A percentile compares a stretch with the other conserved stretches of the same genome.
phyloP scores from a whole-genome alignment of 164 flowering plant genomes.

The Malania oleifera region DNA sequence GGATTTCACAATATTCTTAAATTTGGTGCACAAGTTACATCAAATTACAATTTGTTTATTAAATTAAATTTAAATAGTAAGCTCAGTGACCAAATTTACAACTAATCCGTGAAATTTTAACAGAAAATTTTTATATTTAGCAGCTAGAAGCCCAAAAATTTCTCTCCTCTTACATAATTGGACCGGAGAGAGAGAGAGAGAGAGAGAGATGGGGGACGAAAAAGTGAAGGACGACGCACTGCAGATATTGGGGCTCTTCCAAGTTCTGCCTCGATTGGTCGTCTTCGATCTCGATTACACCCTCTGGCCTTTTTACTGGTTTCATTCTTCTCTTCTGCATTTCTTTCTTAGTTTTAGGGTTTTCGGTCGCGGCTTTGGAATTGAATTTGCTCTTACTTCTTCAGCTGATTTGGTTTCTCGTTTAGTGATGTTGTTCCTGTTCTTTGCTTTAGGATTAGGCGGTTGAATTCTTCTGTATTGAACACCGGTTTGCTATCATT shows the following conservation, averaged over 20 bases:
- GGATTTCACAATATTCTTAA: no score
- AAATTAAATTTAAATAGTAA: no score
- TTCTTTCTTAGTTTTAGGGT: background rate
- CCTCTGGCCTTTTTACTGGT: constrained; percentile 99
- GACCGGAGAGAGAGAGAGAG: constrained; percentile 5
- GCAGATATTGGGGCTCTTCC: constrained; percentile 65
- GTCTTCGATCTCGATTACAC: constrained; percentile 99
- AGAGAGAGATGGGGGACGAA: constrained; percentile 66
- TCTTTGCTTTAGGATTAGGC: no score
- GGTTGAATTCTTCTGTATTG: no score
- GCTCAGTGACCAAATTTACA: no score
- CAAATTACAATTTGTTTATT: no score
- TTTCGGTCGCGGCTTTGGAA: background rate
- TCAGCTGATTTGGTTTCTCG: no score
- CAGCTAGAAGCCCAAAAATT: background rate
- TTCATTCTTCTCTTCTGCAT: background rate
- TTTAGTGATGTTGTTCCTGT: no score
- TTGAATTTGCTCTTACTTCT: background rate
- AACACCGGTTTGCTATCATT: no score
- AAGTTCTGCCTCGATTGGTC: constrained; percentile 72
- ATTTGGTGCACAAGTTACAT: no score
- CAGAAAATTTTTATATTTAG: background rate
- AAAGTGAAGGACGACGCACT: constrained; percentile 76
- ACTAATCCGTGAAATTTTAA: no score
- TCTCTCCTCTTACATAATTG: no score